A percentile compares a stretch with the other conserved stretches of the same genome.
These are phyloP conservation scores for Epichloe baconii DNA, from an alignment of 2,329 filamentous ascomycete genomes.

Conservation along the genomic window DNA sequence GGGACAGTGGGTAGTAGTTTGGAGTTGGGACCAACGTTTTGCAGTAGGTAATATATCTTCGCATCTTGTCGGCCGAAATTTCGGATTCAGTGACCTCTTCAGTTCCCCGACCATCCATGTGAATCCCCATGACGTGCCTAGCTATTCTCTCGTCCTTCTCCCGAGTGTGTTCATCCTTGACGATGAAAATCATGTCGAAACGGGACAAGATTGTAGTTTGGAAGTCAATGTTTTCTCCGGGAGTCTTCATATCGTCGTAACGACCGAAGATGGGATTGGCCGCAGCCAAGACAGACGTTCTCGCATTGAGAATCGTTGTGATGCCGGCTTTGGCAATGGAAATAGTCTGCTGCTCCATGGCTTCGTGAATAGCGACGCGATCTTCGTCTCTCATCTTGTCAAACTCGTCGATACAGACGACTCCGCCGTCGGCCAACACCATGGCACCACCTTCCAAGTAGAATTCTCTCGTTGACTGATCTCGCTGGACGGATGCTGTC, in stretches of 20 bases:
- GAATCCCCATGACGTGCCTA: slow-evolving; percentile 92
- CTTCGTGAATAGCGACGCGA: slow-evolving; percentile 94
- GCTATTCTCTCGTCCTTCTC: slow-evolving; percentile 87
- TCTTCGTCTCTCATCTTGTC: slow-evolving; percentile 99
- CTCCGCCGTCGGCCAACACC: slow-evolving; percentile 92
- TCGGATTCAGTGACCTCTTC: slow-evolving; percentile 79
- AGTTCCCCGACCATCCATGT: slow-evolving; percentile 76
- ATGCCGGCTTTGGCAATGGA: slow-evolving; percentile 98
- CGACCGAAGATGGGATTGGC: slow-evolving; percentile 96
- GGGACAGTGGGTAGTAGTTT: slow-evolving; percentile 40
- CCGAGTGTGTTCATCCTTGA: slow-evolving; percentile 85
- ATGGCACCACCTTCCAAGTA: slow-evolving; percentile 97
- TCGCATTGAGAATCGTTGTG: slow-evolving; percentile 91
- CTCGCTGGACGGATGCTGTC: slow-evolving; percentile 90
- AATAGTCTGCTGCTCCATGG: slow-evolving; percentile 99
- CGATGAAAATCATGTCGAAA: slow-evolving; percentile 99
- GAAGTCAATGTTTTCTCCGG: slow-evolving; percentile 98
- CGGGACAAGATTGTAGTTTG: slow-evolving; percentile 95
- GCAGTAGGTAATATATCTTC: slow-evolving; percentile 93
- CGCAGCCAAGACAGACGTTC: slow-evolving; percentile 88
- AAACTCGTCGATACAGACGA: slow-evolving; percentile 98
- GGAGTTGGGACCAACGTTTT: slow-evolving; percentile 56
- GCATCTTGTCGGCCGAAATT: slow-evolving; percentile 92
- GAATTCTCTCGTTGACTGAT: slow-evolving; percentile 85
- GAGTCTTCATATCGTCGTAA: slow-evolving; percentile 95